Base-by-base conservation (phyloP, 106 monocot species). In the Phalaenopsis aphrodite region DNA sequence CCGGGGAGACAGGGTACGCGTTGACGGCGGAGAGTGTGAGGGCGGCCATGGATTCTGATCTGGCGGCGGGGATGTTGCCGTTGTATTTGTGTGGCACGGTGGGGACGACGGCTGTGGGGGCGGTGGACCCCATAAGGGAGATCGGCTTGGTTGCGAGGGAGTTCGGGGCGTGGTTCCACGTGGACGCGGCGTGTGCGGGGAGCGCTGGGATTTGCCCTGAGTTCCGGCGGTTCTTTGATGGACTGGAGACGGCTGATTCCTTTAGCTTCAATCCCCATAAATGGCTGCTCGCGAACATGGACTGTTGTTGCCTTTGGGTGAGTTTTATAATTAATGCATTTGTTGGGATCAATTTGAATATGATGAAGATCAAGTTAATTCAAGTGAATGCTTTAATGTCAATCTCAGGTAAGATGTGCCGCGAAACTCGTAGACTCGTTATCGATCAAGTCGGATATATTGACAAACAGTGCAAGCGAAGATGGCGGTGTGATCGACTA, bases 261-360 rank as follows among this genome's bases (percentile, higher is more conserved):
- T 37, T 89, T 49, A 86, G 89, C 75, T 73, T 87, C 80, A 92
- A 79, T 58, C 84, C 88, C 1, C 91, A 91, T 79, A 91, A 91
- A 75, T 91, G 89, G 92, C 65, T 92, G 45, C 73, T 92, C 9
- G 80, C 87, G 39, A 82, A 82, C 69, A 76, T 89, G 83, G 92
- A 92, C 77, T 87, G 89, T 78, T 86, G 82, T 66, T 89, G 87
- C 78, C 75, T 92, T 4, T 92, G 92, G 89, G 73, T 92, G 14
- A 72, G 42, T 52, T 49, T 30, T 30, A 30, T 30, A 30, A 30
- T 30, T 30, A 30, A 30, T 30, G 30, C 30, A 30, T 30, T 30
- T 30, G 30, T 30, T 30, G 30, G 30, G 30, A 30, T 30, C 30
- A 30, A 30, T 30, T 30, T 30, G 30, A 30, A 30, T 30, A 30